Conservation (phyloP, 1,284 basidiomycete genomes). For the Somion occarium region DNA sequence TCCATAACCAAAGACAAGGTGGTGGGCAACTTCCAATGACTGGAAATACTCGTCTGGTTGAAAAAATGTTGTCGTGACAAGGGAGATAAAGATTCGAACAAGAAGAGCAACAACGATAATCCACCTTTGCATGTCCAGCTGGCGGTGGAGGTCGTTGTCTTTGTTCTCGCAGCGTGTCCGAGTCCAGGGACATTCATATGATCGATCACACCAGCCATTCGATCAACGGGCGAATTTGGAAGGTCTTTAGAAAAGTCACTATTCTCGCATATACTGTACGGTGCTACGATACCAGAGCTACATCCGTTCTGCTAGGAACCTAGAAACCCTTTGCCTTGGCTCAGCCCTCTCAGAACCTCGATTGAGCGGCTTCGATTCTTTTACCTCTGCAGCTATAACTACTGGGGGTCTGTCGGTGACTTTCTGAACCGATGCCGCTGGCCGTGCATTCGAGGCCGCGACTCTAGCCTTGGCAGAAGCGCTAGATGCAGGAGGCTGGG, state of each 20-base stretch:
- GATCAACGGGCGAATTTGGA: too few species aligned
- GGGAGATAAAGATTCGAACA: conserved; percentile 55
- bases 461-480: conserved; percentile 32
- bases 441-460: conserved; percentile 7
- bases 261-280: background rate
- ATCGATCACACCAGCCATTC: too few species aligned
- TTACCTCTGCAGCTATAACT: conserved; percentile 36
- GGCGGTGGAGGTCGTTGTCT: too few species aligned
- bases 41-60: conserved; percentile 99
- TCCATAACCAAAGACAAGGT: conserved; percentile 87
- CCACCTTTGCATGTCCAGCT: conserved; percentile 11
- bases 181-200: too few species aligned
- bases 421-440: background rate
- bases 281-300: background rate
- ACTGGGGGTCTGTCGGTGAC: conserved; percentile 34
- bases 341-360: conserved; percentile 11
- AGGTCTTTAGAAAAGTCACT: background rate
- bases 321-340: conserved; percentile 35
- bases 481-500: too few species aligned
- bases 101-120: conserved; percentile 1
- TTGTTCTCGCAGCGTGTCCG: too few species aligned
- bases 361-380: conserved; percentile 24
- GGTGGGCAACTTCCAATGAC: conserved; percentile 89
- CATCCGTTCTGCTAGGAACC: conserved; percentile 26
- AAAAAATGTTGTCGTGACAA: conserved; percentile 84